phyloP scores from a whole-genome alignment of 192 early-diverging fungal species.

The Paraglomus brasilianum region DNA sequence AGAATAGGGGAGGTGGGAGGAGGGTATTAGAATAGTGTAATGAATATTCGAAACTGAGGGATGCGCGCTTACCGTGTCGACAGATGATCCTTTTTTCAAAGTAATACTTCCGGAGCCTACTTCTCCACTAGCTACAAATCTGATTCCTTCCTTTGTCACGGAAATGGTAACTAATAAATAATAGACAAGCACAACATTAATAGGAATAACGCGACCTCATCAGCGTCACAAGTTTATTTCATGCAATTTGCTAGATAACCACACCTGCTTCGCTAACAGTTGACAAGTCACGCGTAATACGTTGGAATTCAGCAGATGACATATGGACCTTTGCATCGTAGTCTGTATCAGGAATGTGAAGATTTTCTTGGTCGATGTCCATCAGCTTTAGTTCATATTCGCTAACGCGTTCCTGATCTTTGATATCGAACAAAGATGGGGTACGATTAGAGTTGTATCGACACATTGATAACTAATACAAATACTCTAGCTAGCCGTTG shows the following conservation, averaged over 20 bases:
- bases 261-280: conserved; percentile 82
- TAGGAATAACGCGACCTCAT: background rate
- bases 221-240: background rate
- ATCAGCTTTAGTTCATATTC: conserved; percentile 98
- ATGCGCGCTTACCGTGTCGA: conserved; percentile 63
- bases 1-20: too few species aligned
- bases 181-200: conserved; percentile 19
- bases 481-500: too few species aligned
- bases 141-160: conserved; percentile 90
- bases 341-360: conserved; percentile 91
- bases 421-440: conserved; percentile 8
- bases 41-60: too few species aligned
- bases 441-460: background rate
- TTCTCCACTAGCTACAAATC: conserved; percentile 86
- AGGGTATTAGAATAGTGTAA: too few species aligned
- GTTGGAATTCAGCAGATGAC: conserved; percentile 86
- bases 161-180: conserved; percentile 72
- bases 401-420: conserved; percentile 64
- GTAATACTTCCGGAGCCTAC: conserved; percentile 81
- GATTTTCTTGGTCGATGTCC: conserved; percentile 96
- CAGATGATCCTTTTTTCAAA: conserved; percentile 69
- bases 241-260: conserved; percentile 12
- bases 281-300: conserved; percentile 86
- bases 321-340: conserved; percentile 91
- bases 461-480: background rate